Evolutionary conservation across 768 basidiomycete species (phyloP), one percentile per base, ranked within the genome.

Genomic region (Collybia mongolica): DNA sequence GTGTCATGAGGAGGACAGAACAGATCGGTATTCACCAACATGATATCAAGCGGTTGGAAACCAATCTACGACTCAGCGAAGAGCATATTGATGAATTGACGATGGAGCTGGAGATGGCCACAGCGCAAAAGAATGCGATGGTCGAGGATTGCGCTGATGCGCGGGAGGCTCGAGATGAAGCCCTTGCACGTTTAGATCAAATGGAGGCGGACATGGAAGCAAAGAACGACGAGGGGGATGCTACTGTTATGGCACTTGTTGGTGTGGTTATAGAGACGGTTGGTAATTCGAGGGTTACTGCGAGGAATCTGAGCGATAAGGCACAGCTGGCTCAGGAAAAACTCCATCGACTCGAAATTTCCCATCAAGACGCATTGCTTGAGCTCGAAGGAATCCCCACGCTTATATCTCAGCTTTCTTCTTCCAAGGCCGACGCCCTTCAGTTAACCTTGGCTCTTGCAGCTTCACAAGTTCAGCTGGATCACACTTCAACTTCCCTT

Each of bases 101-200:
- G 2, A 65, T 62, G 15, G 90, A 93, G 57, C 64, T 90, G 50
- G 89, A 89, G 59, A 77, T 78, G 53, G 70, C 84, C 51, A 72
- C 69, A 18, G 76, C 81, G 4, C 80, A 90, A 71, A 89, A 86
- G 63, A 81, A 82, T 49, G 83, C 87, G 1, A 89, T 93, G 86
- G 80, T 92, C 0, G 89, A 91, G 54, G 90, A 93, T 60, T 92
- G 90, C 58, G 84, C 84, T 3, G 82, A 85, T 48, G 88, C 88
- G 2, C 74, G 90, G 46, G 85, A 85, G 48, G 80, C 84, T 18
- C 75, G 90, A 29, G 86, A 93, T 63, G 75, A 75, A 20, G 86
- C 88, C 4, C 62, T 83, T 38, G 59, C 62, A 47, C 71, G 69
- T 51, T 64, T 78, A 22, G 90, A 91, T 49, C 66, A 64, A n/a